These are phyloP conservation scores for Neurospora tetraspora DNA, from an alignment of 495 filamentous ascomycete species.

Conservation along the genomic window DNA sequence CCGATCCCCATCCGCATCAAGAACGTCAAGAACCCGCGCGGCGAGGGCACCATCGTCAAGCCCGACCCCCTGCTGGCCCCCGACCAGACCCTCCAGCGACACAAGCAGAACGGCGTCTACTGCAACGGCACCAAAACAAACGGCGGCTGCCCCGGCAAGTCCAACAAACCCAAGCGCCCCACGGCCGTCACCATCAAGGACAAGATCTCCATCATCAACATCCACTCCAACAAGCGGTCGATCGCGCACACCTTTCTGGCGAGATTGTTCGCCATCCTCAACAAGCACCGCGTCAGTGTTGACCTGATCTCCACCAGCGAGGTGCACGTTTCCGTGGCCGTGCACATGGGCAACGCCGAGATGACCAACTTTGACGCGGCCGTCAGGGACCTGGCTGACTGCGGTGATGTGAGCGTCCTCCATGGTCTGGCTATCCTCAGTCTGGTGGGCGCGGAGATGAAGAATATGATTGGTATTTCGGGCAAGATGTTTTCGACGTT, in stretches of 20 bases:
- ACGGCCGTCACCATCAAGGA: constrained; percentile 96
- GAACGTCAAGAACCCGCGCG: constrained; percentile 91
- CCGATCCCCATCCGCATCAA: constrained; percentile 93
- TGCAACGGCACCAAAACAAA: neutral
- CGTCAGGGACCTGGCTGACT: constrained; percentile 58
- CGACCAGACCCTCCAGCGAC: constrained; percentile 34
- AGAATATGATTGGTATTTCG: constrained; percentile 84
- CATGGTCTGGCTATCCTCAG: constrained; percentile 85
- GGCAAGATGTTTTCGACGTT: constrained; percentile 85
- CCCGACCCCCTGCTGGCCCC: constrained; percentile 39
- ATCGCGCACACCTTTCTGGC: constrained; percentile 80
- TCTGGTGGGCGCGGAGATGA: constrained; percentile 87
- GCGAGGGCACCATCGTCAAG: constrained; percentile 79
- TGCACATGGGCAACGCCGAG: constrained; percentile 68
- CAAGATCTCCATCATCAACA: constrained; percentile 84
- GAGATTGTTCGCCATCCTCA: constrained; percentile 77
- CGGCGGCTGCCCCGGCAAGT: constrained; percentile 24
- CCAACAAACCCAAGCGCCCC: constrained; percentile 42
- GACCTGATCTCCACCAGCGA: constrained; percentile 91
- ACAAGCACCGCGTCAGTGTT: constrained; percentile 68
- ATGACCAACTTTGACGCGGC: constrained; percentile 55
- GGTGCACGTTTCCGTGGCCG: constrained; percentile 90
- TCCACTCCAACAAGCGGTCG: constrained; percentile 80
- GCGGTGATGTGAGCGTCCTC: constrained; percentile 76
- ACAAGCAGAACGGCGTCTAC: neutral